Conservation (phyloP, 2,329 filamentous ascomycete species). For the Xylariales sp. region DNA sequence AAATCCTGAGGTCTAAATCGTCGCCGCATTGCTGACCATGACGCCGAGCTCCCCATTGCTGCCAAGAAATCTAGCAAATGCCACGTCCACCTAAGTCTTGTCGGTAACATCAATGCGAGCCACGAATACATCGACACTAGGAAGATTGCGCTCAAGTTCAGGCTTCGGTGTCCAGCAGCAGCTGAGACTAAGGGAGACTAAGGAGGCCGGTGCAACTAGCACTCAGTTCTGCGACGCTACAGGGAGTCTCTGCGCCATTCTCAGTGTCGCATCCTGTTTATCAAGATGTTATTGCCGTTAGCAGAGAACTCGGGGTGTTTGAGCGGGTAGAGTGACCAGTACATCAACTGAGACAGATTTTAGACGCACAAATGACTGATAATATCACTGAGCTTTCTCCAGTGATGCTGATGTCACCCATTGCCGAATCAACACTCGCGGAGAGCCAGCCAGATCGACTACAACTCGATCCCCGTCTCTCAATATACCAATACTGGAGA, state of each 20-base stretch:
- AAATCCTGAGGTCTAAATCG: constrained; percentile 20
- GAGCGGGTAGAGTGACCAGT: too few relatives aligned
- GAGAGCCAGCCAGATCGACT: constrained; percentile 9
- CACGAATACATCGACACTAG: constrained; percentile 26
- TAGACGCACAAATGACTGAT: too few relatives aligned
- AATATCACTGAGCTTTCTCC: too few relatives aligned
- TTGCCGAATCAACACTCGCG: too few relatives aligned
- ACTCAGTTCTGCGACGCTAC: constrained; percentile 37
- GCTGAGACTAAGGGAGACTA: constrained; percentile 31
- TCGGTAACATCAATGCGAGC: constrained; percentile 27
- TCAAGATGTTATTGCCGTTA: constrained; percentile 31
- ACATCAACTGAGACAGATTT: too few relatives aligned
- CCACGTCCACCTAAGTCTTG: constrained; percentile 23
- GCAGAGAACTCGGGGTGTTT: constrained; percentile 34
- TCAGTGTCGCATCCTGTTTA: constrained; percentile 40
- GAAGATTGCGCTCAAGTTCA: constrained; percentile 27
- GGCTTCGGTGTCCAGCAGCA: constrained; percentile 30
- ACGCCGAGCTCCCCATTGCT: constrained; percentile 31
- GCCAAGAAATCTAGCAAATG: constrained; percentile 23
- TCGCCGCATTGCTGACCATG: constrained; percentile 33
- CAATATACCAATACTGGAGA: constrained; percentile 16
- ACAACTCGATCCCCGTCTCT: constrained; percentile 1
- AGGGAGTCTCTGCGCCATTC: constrained; percentile 38
- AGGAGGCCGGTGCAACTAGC: constrained; percentile 37
- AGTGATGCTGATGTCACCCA: too few relatives aligned